Percentiles rank a stretch among this genome's conserved stretches.
Evolutionary conservation across 2,329 filamentous ascomycete species (phyloP).

Genomic region (Pestalotiopsis sp.): DNA sequence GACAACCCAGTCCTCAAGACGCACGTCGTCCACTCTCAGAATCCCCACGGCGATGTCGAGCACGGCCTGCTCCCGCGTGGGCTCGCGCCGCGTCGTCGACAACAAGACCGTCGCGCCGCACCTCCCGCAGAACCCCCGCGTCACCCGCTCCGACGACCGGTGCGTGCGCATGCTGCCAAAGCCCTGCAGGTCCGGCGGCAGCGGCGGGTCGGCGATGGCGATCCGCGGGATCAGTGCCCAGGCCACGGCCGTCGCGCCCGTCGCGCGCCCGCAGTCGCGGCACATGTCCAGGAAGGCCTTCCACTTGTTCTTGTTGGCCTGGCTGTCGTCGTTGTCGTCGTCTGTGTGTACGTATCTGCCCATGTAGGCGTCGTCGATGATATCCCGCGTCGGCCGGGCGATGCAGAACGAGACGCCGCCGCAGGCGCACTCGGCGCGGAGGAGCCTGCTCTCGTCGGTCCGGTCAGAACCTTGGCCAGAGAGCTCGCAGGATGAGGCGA

Average conservation of each 20-base stretch:
- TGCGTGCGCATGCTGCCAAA: conserved; percentile 43
- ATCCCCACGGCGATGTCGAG: conserved; percentile 44
- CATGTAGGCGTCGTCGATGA: conserved; percentile 29
- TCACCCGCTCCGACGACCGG: conserved; percentile 33
- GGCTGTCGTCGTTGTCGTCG: not conserved
- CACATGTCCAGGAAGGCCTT: conserved; percentile 41
- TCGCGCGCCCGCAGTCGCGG: conserved; percentile 42
- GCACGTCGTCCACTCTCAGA: conserved; percentile 40
- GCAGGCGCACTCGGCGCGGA: conserved; percentile 45
- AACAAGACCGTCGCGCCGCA: conserved; percentile 47
- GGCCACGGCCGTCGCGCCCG: conserved; percentile 39
- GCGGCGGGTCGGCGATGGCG: conserved; percentile 32
- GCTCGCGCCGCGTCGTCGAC: conserved; percentile 24
- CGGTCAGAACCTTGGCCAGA: conserved; percentile 28
- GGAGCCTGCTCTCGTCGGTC: conserved; percentile 34
- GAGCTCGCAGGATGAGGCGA: too few relatives aligned
- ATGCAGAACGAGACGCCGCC: conserved; percentile 48
- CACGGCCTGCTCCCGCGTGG: conserved; percentile 31
- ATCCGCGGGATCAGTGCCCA: conserved; percentile 43
- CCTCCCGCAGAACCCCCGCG: conserved; percentile 43
- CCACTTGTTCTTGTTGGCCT: conserved; percentile 40
- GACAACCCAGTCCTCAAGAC: conserved; percentile 45
- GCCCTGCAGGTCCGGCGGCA: conserved; percentile 34
- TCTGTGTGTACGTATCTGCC: conserved; percentile 26
- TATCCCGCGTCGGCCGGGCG: conserved; percentile 33